phyloP scores from a whole-genome alignment of 1,284 basidiomycete genomes.

The Earliella scabrosa region DNA sequence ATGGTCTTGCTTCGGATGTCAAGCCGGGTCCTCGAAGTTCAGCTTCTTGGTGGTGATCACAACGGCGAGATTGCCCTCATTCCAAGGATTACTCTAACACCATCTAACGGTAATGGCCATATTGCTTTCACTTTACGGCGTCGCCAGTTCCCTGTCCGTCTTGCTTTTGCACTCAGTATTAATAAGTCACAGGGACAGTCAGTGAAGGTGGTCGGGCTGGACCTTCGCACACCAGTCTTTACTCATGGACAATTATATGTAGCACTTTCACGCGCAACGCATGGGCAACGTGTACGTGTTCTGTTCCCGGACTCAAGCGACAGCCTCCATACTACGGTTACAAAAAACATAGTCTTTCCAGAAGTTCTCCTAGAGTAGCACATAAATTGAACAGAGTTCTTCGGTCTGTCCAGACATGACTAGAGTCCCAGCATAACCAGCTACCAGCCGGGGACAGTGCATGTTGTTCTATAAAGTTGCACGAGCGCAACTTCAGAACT shows the following conservation, averaged over 20 bases:
- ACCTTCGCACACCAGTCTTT: conserved; percentile 42
- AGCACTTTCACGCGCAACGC: conserved; percentile 41
- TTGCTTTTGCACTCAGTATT: conserved; percentile 48
- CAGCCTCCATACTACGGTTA: too few species aligned
- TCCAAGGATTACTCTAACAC: conserved; percentile 31
- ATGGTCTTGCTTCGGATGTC: conserved; percentile 23
- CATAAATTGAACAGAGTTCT: too few species aligned
- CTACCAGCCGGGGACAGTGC: too few species aligned
- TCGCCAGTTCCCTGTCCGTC: conserved; percentile 42
- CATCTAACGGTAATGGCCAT: conserved; percentile 17
- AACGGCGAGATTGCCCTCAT: conserved; percentile 33
- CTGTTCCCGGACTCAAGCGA: conserved; percentile 32
- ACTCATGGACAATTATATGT: conserved; percentile 50
- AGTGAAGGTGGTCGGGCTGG: conserved; percentile 33
- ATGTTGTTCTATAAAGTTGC: too few species aligned
- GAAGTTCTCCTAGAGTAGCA: too few species aligned
- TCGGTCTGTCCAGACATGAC: too few species aligned
- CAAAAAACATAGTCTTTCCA: too few species aligned
- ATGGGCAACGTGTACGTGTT: conserved; percentile 30
- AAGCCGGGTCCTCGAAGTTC: conserved; percentile 27
- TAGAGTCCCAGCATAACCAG: too few species aligned
- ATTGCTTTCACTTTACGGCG: conserved; percentile 32
- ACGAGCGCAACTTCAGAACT: too few species aligned
- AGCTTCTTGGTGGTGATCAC: conserved; percentile 30
- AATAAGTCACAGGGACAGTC: conserved; percentile 52